These are phyloP conservation scores for Puccinia novopanici DNA, from an alignment of 1,284 basidiomycete species.

Conservation along the genomic window DNA sequence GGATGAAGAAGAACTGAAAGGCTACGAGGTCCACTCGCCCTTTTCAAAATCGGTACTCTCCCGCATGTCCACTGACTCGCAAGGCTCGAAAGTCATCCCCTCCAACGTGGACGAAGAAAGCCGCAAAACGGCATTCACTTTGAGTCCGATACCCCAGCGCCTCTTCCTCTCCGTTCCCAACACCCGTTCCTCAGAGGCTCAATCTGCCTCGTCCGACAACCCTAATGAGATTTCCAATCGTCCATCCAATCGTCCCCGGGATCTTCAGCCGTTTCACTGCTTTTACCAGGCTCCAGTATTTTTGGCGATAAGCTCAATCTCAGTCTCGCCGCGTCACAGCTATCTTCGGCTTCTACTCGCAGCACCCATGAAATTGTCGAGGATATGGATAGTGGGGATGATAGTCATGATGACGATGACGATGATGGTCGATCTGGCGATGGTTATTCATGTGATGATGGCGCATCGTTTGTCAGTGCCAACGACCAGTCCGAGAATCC, in stretches of 20 bases:
- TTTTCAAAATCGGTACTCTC: conserved; percentile 14
- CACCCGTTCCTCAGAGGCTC: neutral
- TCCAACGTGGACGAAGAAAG: conserved; percentile 38
- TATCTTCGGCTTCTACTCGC: neutral
- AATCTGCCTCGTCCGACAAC: neutral
- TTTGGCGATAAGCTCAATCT: conserved; percentile 20
- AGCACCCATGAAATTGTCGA: neutral
- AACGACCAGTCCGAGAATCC: conserved; percentile 19
- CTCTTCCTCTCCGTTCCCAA: conserved; percentile 1
- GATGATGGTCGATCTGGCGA: conserved; percentile 55
- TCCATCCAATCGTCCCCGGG: neutral
- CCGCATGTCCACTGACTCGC: conserved; percentile 40
- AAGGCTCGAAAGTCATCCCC: conserved; percentile 38
- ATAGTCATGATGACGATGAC: conserved; percentile 53
- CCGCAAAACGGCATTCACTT: neutral
- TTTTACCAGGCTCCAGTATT: conserved; percentile 46
- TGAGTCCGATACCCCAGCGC: neutral
- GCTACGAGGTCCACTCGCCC: conserved; percentile 30
- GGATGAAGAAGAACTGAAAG: conserved; percentile 48
- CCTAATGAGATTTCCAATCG: neutral
- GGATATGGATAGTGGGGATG: conserved; percentile 51
- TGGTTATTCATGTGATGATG: conserved; percentile 32
- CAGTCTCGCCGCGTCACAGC: neutral
- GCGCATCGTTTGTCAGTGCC: conserved; percentile 38
- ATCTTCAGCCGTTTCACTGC: conserved; percentile 35